phyloP scores from a whole-genome alignment of 345 rosid genomes.

The Conringia planisiliqua region DNA sequence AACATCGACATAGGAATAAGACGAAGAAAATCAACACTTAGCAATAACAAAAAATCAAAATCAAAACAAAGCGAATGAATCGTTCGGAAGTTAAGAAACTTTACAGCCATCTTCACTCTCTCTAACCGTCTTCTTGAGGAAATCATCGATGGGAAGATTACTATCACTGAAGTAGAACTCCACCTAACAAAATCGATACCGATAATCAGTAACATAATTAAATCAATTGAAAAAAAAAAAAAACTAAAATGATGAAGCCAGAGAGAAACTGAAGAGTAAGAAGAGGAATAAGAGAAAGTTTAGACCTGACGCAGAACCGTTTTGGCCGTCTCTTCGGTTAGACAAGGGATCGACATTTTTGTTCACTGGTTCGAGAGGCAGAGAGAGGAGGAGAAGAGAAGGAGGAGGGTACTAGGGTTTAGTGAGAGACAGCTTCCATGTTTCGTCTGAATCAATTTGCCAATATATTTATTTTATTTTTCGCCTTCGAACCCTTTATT shows the following conservation, averaged over 20 bases:
- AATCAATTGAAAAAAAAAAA: neutral
- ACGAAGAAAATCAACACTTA: neutral
- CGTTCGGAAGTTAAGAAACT: slow-evolving; percentile 5
- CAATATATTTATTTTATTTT: neutral
- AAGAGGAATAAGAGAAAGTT: neutral
- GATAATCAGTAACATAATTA: neutral
- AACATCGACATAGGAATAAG: slow-evolving; percentile 30
- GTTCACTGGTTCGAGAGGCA: neutral
- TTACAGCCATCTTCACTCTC: slow-evolving; percentile 79
- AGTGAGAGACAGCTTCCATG: neutral
- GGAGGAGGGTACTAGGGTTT: slow-evolving; percentile 30
- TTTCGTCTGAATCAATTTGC: neutral
- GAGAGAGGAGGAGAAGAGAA: neutral
- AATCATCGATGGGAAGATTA: slow-evolving; percentile 79
- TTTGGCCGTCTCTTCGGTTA: slow-evolving; percentile 59
- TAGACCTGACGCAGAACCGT: slow-evolving; percentile 90
- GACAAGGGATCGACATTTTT: slow-evolving; percentile 56
- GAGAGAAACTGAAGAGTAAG: neutral
- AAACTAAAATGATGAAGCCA: neutral
- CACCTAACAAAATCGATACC: slow-evolving; percentile 45
- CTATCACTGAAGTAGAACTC: slow-evolving; percentile 97
- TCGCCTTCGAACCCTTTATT: neutral
- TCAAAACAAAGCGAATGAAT: neutral
- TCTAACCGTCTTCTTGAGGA: slow-evolving; percentile 56
- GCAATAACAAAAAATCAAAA: neutral